Base-by-base conservation (phyloP, 768 basidiomycete species). In the Suillus cothurnatus region DNA sequence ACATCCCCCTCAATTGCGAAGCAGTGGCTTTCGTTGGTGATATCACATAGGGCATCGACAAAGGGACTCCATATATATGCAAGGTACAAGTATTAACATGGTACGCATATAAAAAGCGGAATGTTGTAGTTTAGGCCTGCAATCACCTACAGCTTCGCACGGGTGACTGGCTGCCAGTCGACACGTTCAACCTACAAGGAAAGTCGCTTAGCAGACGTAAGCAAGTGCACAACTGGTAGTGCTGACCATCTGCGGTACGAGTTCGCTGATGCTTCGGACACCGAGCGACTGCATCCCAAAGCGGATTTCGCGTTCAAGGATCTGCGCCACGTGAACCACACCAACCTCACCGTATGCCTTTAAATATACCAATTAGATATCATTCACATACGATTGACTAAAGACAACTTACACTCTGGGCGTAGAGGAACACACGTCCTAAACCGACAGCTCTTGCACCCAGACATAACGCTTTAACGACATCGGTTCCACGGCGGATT, bases 391-490 rank as follows among this genome's bases (percentile, higher is more conserved):
- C 53, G 23, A 32, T 52, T 58, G 28, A n/a, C 61, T 36, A 6
- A 50, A 28, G 31, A 41, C 12, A 15, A 72, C 85, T 71, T 76
- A 92, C 92, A 70, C 91, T 91, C 77, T 93, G 90, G 2, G 91
- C 94, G 71, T 92, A 97, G 14, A 97, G 81, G 81, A 95, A 93
- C 17, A 91, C 84, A 17, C 95, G 82, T 2, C 95, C 95, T 38
- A 97, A 78, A 5, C 95, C 95, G 21, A 95, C 93, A 9, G 90
- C 93, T 67, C 78, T 89, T 4, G 95, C 95, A 12, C 95, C 95
- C 9, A 97, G 81, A 72, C 94, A 96, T 12, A 97, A 78, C 0
- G 95, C 95, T 76, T 97, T 97, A 57, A 97, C 78, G 19, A 95
- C 88, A 78, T 96, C 95, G 64, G 93, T 95, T 19, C 94, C 94